Conservation (phyloP, 192 early-diverging fungal genomes). For the Kickxella alabastrina region DNA sequence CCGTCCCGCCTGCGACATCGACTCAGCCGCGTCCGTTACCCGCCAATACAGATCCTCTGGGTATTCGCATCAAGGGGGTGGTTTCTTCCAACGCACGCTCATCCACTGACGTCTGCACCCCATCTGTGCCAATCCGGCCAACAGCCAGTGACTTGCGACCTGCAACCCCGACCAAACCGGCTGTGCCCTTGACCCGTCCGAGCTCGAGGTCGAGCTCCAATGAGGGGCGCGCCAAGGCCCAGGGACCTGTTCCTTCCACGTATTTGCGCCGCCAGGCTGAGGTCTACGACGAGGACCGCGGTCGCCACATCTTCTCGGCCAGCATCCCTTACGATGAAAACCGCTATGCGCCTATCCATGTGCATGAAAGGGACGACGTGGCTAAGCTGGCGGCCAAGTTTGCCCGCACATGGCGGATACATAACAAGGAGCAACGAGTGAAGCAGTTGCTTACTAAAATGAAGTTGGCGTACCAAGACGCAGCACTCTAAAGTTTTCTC, state of each 20-base stretch:
- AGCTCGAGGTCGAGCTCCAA: constrained; percentile 36
- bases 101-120: background rate
- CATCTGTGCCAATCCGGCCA: constrained; percentile 10
- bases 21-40: background rate
- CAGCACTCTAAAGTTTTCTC: constrained; percentile 10
- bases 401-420: constrained; percentile 38
- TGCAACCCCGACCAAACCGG: constrained; percentile 20
- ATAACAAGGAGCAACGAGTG: constrained; percentile 44
- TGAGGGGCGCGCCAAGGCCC: constrained; percentile 15
- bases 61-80: constrained; percentile 34
- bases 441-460: constrained; percentile 43
- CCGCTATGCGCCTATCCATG: constrained; percentile 41
- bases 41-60: constrained; percentile 1
- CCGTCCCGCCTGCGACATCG: background rate
- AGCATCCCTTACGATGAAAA: constrained; percentile 40
- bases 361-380: constrained; percentile 44
- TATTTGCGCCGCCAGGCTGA: constrained; percentile 39
- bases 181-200: background rate
- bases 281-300: constrained; percentile 44
- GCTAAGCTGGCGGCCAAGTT: constrained; percentile 38
- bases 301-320: constrained; percentile 38
- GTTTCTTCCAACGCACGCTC: constrained; percentile 9
- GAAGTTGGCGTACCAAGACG: constrained; percentile 23
- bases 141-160: constrained; percentile 3
- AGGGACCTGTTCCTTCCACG: constrained; percentile 13